phyloP scores from a whole-genome alignment of 2,329 filamentous ascomycete genomes.

The Bisporella sp. region DNA sequence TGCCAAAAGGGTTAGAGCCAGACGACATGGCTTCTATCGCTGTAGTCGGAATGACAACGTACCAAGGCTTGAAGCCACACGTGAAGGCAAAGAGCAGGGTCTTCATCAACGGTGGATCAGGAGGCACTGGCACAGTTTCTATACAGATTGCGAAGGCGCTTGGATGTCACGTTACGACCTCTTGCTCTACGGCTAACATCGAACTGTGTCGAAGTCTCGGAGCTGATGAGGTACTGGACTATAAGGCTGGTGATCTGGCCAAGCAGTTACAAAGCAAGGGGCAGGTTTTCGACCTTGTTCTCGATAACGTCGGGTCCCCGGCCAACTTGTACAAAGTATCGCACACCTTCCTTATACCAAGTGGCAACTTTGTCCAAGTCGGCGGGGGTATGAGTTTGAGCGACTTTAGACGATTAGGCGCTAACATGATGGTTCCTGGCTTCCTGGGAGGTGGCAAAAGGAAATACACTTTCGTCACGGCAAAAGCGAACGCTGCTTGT shows the following conservation, averaged over 20 bases:
- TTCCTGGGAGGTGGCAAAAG: slow-evolving; percentile 19
- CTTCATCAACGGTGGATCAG: slow-evolving; percentile 60
- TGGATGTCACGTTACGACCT: slow-evolving; percentile 50
- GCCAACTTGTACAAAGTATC: slow-evolving; percentile 1
- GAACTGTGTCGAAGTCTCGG: slow-evolving; percentile 50
- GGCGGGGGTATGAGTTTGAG: slow-evolving; percentile 44
- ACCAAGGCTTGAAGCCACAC: slow-evolving; percentile 35
- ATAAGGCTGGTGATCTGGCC: slow-evolving; percentile 3
- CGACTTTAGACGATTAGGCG: background rate
- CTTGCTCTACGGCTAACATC: slow-evolving; percentile 50
- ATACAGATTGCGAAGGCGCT: slow-evolving; percentile 57
- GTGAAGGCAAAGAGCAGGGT: slow-evolving; percentile 44
- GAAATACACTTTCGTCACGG: slow-evolving; percentile 34
- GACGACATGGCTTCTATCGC: slow-evolving; percentile 34
- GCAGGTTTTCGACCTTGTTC: slow-evolving; percentile 1
- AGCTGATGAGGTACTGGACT: slow-evolving; percentile 30
- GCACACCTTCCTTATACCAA: slow-evolving; percentile 1
- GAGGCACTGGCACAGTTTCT: slow-evolving; percentile 51
- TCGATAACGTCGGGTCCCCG: slow-evolving; percentile 6
- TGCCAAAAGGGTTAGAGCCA: slow-evolving; percentile 32
- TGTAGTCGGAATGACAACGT: slow-evolving; percentile 31
- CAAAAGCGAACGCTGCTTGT: slow-evolving; percentile 37
- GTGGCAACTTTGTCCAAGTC: slow-evolving; percentile 28
- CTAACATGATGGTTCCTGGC: slow-evolving; percentile 16
- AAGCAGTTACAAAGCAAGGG: slow-evolving; percentile 1